Evolutionary conservation across 495 filamentous ascomycete genomes (phyloP).

Genomic region (Aspergillus cavernicola): DNA sequence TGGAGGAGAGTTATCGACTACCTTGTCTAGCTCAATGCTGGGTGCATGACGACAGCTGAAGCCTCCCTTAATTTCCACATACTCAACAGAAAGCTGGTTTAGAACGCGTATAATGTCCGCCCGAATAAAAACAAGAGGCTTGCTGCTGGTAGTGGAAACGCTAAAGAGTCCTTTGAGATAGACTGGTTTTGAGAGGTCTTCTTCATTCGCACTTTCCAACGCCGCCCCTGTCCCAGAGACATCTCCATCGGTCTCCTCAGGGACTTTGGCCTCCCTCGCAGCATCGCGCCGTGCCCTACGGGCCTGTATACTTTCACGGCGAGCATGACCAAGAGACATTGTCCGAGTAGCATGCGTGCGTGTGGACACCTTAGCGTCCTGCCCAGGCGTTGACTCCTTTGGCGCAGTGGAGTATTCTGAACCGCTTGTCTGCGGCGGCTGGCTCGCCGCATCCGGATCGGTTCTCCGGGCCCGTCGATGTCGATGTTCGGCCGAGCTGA

Average conservation of each 20-base stretch:
- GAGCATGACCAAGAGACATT: slow-evolving; percentile 86
- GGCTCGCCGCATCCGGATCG: slow-evolving; percentile 50
- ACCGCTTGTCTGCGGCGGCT: slow-evolving; percentile 69
- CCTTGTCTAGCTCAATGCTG: slow-evolving; percentile 80
- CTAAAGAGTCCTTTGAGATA: slow-evolving; percentile 98
- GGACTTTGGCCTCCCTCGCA: slow-evolving; percentile 65
- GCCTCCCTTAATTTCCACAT: slow-evolving; percentile 85
- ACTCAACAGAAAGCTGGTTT: slow-evolving; percentile 82
- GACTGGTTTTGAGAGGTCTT: slow-evolving; percentile 75
- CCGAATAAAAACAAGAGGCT: slow-evolving; percentile 78
- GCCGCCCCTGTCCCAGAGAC: slow-evolving; percentile 46
- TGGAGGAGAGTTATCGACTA: slow-evolving; percentile 53
- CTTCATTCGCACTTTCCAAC: slow-evolving; percentile 52
- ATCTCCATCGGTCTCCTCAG: slow-evolving; percentile 72
- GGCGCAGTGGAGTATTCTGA: slow-evolving; percentile 63
- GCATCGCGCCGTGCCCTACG: slow-evolving; percentile 65
- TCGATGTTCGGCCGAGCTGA: slow-evolving; percentile 78
- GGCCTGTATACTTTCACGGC: slow-evolving; percentile 86
- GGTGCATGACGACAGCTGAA: slow-evolving; percentile 86
- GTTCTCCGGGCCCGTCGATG: slow-evolving; percentile 57
- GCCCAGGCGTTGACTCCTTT: slow-evolving; percentile 34
- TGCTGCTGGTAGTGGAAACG: slow-evolving; percentile 92
- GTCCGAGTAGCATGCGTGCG: slow-evolving; percentile 61
- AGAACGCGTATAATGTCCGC: slow-evolving; percentile 90
- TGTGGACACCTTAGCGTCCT: slow-evolving; percentile 18